phyloP scores from a whole-genome alignment of 2,329 filamentous ascomycete genomes.

The Scytalidium sp. region DNA sequence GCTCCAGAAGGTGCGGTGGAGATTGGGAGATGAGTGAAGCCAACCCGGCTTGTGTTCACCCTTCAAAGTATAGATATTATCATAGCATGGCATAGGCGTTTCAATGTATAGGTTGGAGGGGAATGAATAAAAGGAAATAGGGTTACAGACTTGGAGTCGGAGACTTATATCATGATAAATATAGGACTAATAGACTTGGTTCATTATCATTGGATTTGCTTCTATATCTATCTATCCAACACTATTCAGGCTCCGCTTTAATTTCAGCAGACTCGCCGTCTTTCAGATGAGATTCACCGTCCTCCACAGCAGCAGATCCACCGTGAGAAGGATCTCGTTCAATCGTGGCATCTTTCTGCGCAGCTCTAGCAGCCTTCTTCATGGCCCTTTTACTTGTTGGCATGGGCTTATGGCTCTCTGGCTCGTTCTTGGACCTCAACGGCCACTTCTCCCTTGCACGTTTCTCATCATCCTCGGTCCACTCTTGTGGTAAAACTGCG shows the following conservation, averaged over 20 bases:
- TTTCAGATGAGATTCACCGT: not conserved
- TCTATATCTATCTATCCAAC: not conserved
- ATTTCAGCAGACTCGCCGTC: not conserved
- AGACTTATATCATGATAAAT: too few relatives aligned
- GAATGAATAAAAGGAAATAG: too few relatives aligned
- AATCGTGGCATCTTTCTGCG: slow-evolving; percentile 12
- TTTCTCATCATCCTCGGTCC: slow-evolving; percentile 79
- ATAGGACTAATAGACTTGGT: not conserved
- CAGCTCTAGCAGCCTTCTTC: slow-evolving; percentile 21
- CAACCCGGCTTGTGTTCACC: too few relatives aligned
- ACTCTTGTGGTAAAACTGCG: slow-evolving; percentile 81
- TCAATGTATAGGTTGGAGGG: too few relatives aligned
- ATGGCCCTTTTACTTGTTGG: slow-evolving; percentile 18
- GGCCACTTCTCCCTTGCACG: slow-evolving; percentile 63
- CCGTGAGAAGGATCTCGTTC: not conserved
- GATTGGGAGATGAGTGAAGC: slow-evolving; percentile 11
- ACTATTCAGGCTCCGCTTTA: not conserved
- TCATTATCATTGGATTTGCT: not conserved
- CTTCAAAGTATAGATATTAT: too few relatives aligned
- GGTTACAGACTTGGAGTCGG: too few relatives aligned
- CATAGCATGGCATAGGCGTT: too few relatives aligned
- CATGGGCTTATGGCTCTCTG: not conserved
- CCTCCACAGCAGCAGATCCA: not conserved
- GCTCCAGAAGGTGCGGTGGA: slow-evolving; percentile 52
- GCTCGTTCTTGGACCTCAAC: slow-evolving; percentile 44